Conservation (phyloP, 257 asterid species). For the Phtheirospermum japonicum region DNA sequence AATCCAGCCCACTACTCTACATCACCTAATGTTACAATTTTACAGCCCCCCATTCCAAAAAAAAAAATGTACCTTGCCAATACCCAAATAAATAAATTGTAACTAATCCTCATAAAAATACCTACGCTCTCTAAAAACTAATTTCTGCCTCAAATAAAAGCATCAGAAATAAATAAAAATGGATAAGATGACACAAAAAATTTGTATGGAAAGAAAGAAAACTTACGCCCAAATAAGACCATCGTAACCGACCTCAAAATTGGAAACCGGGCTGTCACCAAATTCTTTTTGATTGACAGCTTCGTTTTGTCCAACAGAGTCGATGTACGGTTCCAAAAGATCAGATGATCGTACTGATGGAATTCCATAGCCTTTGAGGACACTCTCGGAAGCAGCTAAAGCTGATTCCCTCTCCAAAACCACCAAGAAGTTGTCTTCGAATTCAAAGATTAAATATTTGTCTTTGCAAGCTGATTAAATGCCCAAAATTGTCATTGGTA, state of each 20-base stretch:
- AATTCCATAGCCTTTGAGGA: slow-evolving; percentile 84
- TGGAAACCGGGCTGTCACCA: slow-evolving; percentile 63
- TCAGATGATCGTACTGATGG: slow-evolving; percentile 82
- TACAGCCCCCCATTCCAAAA: neutral
- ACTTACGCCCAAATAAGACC: slow-evolving; percentile 72
- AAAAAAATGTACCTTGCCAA: neutral
- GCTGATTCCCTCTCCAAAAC: slow-evolving; percentile 81
- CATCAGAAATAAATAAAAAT: neutral
- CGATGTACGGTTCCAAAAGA: slow-evolving; percentile 62
- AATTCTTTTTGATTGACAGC: slow-evolving; percentile 42
- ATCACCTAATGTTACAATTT: neutral
- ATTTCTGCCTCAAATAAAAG: neutral
- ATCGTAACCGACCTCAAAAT: slow-evolving; percentile 62
- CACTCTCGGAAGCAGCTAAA: slow-evolving; percentile 57
- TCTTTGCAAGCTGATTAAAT: slow-evolving; percentile 62
- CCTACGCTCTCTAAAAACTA: neutral
- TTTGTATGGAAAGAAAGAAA: slow-evolving; percentile 10
- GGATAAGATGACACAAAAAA: slow-evolving; percentile 4
- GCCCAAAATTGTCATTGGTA: neutral
- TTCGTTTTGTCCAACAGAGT: slow-evolving; percentile 33
- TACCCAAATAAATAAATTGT: neutral
- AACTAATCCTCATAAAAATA: neutral
- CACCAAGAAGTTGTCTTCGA: slow-evolving; percentile 73
- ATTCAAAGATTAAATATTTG: slow-evolving; percentile 71
- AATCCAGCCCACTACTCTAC: slow-evolving; percentile 19